Evolutionary conservation across 192 early-diverging fungal species (phyloP).

Genomic region (Backusella parvicylindrica): DNA sequence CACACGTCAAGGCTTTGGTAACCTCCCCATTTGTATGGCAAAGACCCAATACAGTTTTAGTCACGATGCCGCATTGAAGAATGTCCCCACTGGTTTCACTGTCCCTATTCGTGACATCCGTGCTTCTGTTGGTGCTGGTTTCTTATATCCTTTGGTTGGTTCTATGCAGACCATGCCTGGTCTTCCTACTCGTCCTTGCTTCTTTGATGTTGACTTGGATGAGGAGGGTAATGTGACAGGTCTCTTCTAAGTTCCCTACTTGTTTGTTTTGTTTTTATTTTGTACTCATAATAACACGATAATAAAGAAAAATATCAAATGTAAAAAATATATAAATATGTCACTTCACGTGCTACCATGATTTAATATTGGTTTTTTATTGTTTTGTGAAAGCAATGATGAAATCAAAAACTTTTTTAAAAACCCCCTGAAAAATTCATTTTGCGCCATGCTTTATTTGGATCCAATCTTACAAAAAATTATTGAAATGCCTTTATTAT

Average conservation of each 20-base stretch:
- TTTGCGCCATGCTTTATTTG: background rate
- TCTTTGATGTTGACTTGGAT: constrained; percentile 95
- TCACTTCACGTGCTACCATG: background rate
- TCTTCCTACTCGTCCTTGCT: constrained; percentile 92
- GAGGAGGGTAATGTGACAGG: constrained; percentile 84
- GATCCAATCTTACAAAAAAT: background rate
- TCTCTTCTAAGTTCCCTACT: constrained; percentile 64
- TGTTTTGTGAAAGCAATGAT: background rate
- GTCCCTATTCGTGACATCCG: constrained; percentile 95
- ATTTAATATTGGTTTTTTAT: background rate
- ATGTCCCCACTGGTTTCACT: constrained; percentile 87
- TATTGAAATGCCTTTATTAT: background rate
- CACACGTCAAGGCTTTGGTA: constrained; percentile 80
- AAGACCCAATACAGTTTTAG: constrained; percentile 96
- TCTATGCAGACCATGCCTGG: constrained; percentile 99
- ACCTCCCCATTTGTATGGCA: constrained; percentile 97
- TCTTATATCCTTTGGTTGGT: constrained; percentile 94
- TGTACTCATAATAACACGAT: background rate
- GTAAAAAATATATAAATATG: background rate
- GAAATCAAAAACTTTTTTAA: background rate
- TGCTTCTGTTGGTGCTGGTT: constrained; percentile 94
- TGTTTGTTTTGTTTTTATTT: background rate
- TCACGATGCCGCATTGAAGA: constrained; percentile 89
- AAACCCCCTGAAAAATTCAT: background rate
- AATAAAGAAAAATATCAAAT: background rate